phyloP scores from a whole-genome alignment of 2,329 filamentous ascomycete species.

The Aspergillus fischeri region DNA sequence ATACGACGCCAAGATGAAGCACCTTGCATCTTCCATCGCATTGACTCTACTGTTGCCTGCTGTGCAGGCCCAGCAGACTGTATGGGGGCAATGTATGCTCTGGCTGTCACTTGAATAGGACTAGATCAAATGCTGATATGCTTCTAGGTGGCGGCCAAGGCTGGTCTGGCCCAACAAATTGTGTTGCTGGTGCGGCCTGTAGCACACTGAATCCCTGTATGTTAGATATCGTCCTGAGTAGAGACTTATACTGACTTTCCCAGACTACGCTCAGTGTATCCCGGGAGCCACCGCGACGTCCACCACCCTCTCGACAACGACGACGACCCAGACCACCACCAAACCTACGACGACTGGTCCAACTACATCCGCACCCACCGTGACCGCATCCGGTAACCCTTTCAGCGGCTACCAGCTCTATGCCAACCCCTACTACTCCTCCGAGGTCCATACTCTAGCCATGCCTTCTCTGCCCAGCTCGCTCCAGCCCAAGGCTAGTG shows the following conservation, averaged over 20 bases:
- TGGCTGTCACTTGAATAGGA: neutral
- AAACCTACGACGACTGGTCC: neutral
- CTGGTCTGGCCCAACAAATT: constrained; percentile 4
- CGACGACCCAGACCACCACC: constrained; percentile 7
- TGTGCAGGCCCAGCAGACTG: constrained; percentile 5
- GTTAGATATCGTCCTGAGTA: neutral
- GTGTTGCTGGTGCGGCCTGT: constrained; percentile 1
- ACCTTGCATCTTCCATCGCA: neutral
- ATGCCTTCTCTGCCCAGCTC: constrained; percentile 59
- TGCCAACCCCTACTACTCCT: constrained; percentile 51
- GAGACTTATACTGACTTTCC: neutral
- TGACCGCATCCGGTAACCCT: constrained; percentile 45
- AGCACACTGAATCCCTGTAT: constrained; percentile 4
- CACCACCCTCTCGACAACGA: constrained; percentile 2
- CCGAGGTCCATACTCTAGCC: constrained; percentile 52
- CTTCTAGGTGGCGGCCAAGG: constrained; percentile 2
- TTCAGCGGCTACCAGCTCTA: constrained; percentile 49
- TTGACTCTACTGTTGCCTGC: constrained; percentile 1
- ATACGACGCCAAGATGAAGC: neutral
- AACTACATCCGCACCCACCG: constrained; percentile 14
- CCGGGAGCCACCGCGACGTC: constrained; percentile 1
- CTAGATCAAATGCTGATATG: neutral
- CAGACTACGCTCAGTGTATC: constrained; percentile 7
- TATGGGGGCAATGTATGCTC: constrained; percentile 5
- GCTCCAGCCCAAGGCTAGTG: constrained; percentile 47